Evolutionary conservation across 108 stramenopile genomes (phyloP), one percentile per base, ranked within the genome.

Genomic region (Stephanodiscus minutulus): DNA sequence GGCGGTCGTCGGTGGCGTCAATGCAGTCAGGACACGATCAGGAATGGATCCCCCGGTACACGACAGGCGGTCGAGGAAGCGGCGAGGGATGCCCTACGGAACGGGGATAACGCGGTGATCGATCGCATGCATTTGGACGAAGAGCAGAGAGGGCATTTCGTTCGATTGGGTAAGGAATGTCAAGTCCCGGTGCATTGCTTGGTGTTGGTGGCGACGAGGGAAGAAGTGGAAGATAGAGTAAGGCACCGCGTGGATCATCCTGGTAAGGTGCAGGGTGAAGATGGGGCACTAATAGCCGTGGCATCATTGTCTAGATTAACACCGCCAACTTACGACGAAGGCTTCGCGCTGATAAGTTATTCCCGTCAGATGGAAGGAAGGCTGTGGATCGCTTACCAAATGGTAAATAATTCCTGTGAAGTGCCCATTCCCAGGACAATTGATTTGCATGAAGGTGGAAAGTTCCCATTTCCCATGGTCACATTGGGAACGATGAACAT

Each of bases 91-190:
- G 82, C 85, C 1, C 39, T 92, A 24, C 61, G 65, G 47, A 35
- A 70, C 1, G 82, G 86, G 13, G 50, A 63, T 24, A 89, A 69
- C 54, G 89, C 91, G 15, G 72, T 92, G 11, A 59, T 94, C 52
- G 93, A 94, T 85, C 76, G 93, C 24, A 94, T 89, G 91, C 91
- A 94, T 81, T 66, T 94, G 53, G 83, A 85, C 67, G 39, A 60
- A 1, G 72, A 68, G 17, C 91, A 94, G 65, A 83, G 93, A 9
- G 25, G 13, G 8, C 54, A 66, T 54, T 88, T 87, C 48, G 46
- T 91, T 61, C 41, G 72, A 13, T 46, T 88, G 24, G 90, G 70
- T 28, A 71, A 79, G 33, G 46, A 71, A 18, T 62, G 62, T 17
- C 44, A 66, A 17, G 85, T 83, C 3, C 83, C 87, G 12, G 85